Evolutionary conservation across 2,329 filamentous ascomycete genomes (phyloP), one percentile per base, ranked within the genome.

Genomic region (Huntiella bhutanensis): DNA sequence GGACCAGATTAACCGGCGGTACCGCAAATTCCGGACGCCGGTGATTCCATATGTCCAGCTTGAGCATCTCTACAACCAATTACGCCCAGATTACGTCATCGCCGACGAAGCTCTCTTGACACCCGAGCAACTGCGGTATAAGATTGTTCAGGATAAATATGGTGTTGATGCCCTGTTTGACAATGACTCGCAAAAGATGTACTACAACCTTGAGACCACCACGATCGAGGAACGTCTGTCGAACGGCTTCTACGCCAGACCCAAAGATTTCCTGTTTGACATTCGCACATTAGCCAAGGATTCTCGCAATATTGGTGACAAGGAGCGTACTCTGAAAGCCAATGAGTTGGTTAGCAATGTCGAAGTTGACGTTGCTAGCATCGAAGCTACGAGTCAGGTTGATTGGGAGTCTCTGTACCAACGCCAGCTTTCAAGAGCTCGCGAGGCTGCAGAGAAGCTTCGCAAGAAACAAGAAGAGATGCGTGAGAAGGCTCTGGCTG

Each of bases 211-310:
- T 40, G 87, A 96, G 57, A 82, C 88, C 8, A 80, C 80, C 3
- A 88, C 82, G 1, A 95, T 98, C 45, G 91, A 98, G 64, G 86
- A 94, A 59, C 79, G 91, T n/a, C 68, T 98, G 33, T 92, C 86
- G 4, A 96, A 98, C 59, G 91, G 91, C 4, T 98, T 85, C 62
- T 98, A 98, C 62, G 84, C 86, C 54, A 77, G 87, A 8, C 84
- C 87, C 0, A 80, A 80, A 55, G 88, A 95, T 58, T 98, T 95
- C 57, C 63, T 93, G 43, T 77, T 78, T 36, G 91, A 98, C 58
- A 83, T 96, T 55, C 83, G 80, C 58, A 75, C 79, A 33, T 66
- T 98, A 4, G 80, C 80, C 16, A 88, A 84, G 58, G 91, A 98
- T 62, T 79, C 87, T 8, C 82, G 78, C 57, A 78, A 77, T 8